Conservation (phyloP, 2,329 filamentous ascomycete genomes). For the Coleophoma cylindrospora region DNA sequence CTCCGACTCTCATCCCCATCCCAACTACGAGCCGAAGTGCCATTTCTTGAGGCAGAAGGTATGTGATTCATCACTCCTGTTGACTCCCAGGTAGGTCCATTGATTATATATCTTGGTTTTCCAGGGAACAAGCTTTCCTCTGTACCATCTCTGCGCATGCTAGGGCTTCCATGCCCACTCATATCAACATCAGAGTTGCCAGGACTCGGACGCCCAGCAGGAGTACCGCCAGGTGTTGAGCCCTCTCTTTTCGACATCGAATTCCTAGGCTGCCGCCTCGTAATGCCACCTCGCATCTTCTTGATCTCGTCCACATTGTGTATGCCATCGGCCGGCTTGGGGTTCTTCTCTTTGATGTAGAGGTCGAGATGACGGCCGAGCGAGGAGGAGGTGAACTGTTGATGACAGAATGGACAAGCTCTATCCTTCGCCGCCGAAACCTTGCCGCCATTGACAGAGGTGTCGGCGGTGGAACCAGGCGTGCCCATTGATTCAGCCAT, state of each 20-base stretch:
- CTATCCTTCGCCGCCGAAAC: slow-evolving; percentile 63
- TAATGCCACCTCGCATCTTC: slow-evolving; percentile 79
- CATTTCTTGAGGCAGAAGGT: slow-evolving; percentile 42
- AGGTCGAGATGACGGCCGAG: slow-evolving; percentile 90
- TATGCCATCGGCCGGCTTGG: slow-evolving; percentile 78
- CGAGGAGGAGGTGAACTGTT: slow-evolving; percentile 89
- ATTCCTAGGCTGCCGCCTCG: slow-evolving; percentile 73
- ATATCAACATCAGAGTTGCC: slow-evolving; percentile 23
- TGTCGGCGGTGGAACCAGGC: slow-evolving; percentile 26
- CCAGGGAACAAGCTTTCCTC: slow-evolving; percentile 29
- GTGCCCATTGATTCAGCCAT: slow-evolving; percentile 28
- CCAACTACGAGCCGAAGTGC: slow-evolving; percentile 34
- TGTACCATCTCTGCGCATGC: slow-evolving; percentile 13
- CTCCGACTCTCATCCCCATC: slow-evolving; percentile 27
- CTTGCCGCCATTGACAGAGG: slow-evolving; percentile 24
- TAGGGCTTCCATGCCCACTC: slow-evolving; percentile 23
- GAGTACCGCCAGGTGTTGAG: slow-evolving; percentile 53
- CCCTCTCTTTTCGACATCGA: slow-evolving; percentile 48
- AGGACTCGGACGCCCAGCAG: slow-evolving; percentile 31
- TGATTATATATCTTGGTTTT: slow-evolving; percentile 22
- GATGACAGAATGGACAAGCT: slow-evolving; percentile 80
- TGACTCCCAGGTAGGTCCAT: slow-evolving; percentile 63
- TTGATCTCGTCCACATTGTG: slow-evolving; percentile 88
- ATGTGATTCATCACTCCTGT: slow-evolving; percentile 77
- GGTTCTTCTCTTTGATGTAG: slow-evolving; percentile 91